Percentiles rank a stretch among this genome's conserved stretches.
These are phyloP conservation scores for Blastobotrys terrestris DNA, from an alignment of 805 yeast species.

Conservation along the genomic window DNA sequence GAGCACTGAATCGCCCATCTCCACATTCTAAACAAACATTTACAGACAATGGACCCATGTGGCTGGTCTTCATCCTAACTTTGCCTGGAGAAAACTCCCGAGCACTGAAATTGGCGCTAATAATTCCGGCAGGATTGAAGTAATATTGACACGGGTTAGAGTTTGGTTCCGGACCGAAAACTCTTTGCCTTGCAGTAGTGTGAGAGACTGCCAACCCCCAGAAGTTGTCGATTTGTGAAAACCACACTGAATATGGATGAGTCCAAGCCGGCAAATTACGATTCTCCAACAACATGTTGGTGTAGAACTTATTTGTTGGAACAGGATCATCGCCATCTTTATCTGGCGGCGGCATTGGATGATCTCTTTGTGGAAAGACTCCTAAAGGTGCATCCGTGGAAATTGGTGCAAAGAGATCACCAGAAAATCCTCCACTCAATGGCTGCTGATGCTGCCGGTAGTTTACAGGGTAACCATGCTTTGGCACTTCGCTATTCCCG, in stretches of 20 bases:
- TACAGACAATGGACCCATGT: slow-evolving; percentile 38
- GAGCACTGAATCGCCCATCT: slow-evolving; percentile 41
- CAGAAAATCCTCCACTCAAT: background rate
- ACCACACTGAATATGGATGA: slow-evolving; percentile 76
- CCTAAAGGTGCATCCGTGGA: background rate
- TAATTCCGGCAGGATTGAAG: slow-evolving; percentile 44
- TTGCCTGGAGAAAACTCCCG: slow-evolving; percentile 16
- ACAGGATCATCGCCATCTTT: slow-evolving; percentile 35
- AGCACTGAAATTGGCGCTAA: slow-evolving; percentile 41
- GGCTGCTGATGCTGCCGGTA: background rate
- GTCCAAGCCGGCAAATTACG: slow-evolving; percentile 73
- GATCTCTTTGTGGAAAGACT: slow-evolving; percentile 3
- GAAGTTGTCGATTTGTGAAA: slow-evolving; percentile 40
- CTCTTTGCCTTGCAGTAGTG: slow-evolving; percentile 51
- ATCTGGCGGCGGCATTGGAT: slow-evolving; percentile 14
- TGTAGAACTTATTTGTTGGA: slow-evolving; percentile 74
- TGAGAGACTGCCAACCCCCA: slow-evolving; percentile 67
- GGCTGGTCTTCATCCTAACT: slow-evolving; percentile 29
- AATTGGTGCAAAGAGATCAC: slow-evolving; percentile 1
- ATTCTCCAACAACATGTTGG: slow-evolving; percentile 59
- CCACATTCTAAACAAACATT: slow-evolving; percentile 36
- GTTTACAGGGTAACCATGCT: slow-evolving; percentile 2
- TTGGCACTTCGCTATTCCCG: background rate
- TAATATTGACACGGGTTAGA: slow-evolving; percentile 40
- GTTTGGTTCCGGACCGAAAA: slow-evolving; percentile 60